Evolutionary conservation across 495 filamentous ascomycete genomes (phyloP).

Genomic region (Xylaria venustula): DNA sequence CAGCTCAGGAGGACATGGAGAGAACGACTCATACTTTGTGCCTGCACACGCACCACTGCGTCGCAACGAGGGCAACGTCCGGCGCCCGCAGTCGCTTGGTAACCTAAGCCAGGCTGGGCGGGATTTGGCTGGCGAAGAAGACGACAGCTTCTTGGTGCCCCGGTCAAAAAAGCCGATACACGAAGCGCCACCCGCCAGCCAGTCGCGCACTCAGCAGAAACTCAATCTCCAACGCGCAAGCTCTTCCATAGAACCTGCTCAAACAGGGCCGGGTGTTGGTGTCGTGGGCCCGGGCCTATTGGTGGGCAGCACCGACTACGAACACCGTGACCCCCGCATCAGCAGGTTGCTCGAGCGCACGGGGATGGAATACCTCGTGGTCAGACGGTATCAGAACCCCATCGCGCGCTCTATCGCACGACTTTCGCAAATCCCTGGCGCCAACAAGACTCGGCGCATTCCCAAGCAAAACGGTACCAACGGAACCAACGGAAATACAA

Average conservation of each 20-base stretch:
- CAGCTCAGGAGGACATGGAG: slow-evolving; percentile 28
- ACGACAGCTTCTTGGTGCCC: slow-evolving; percentile 38
- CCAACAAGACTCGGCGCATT: slow-evolving; percentile 46
- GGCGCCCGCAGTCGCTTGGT: slow-evolving; percentile 36
- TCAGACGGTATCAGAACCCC: slow-evolving; percentile 67
- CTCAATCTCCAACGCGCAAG: slow-evolving; percentile 67
- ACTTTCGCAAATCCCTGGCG: slow-evolving; percentile 48
- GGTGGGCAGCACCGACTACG: slow-evolving; percentile 40
- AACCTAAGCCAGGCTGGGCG: slow-evolving; percentile 31
- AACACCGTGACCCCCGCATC: slow-evolving; percentile 51
- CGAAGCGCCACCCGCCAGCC: slow-evolving; percentile 42
- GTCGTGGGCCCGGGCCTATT: slow-evolving; percentile 36
- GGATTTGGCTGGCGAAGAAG: slow-evolving; percentile 30
- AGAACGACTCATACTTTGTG: slow-evolving; percentile 29
- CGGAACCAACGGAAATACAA: slow-evolving; percentile 16
- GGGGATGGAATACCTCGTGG: slow-evolving; percentile 63
- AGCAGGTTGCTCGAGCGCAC: slow-evolving; percentile 60
- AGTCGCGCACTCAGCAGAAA: slow-evolving; percentile 69
- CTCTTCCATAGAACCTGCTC: slow-evolving; percentile 59
- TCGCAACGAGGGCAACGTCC: slow-evolving; percentile 19
- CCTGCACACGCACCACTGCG: slow-evolving; percentile 13
- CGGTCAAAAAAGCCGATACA: slow-evolving; percentile 28
- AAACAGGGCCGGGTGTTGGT: slow-evolving; percentile 38
- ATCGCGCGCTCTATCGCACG: slow-evolving; percentile 56
- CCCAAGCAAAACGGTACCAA: slow-evolving; percentile 31